phyloP scores from a whole-genome alignment of 345 rosid genomes.

The Arabis alpina region DNA sequence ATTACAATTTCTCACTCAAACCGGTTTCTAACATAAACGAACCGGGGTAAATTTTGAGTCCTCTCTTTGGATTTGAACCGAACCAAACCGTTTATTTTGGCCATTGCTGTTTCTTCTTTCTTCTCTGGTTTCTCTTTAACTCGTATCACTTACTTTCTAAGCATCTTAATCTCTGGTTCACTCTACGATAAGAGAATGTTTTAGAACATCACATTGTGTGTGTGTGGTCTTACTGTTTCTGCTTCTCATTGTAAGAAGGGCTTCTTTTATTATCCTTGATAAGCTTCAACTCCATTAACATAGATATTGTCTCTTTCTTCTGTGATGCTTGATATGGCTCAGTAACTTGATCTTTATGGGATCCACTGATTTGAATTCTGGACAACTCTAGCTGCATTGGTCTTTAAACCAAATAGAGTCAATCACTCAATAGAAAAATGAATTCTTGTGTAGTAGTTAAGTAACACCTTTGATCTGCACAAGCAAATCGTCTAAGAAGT shows the following conservation, averaged over 20 bases:
- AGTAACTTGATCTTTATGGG: too few relatives aligned
- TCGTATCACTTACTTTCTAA: slow-evolving; percentile 14
- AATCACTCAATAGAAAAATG: background rate
- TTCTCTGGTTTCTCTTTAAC: slow-evolving; percentile 1
- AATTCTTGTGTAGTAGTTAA: slow-evolving; percentile 17
- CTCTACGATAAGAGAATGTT: background rate
- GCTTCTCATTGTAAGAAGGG: background rate
- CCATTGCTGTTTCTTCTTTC: slow-evolving; percentile 1
- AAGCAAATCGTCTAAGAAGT: slow-evolving; percentile 51
- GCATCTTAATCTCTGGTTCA: slow-evolving; percentile 17
- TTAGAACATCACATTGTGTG: background rate
- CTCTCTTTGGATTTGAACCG: background rate
- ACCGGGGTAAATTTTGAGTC: background rate
- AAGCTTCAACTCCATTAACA: slow-evolving; percentile 10
- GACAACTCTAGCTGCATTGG: slow-evolving; percentile 18
- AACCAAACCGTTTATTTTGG: slow-evolving; percentile 2
- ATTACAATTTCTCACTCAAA: too few relatives aligned
- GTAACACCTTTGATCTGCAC: slow-evolving; percentile 52
- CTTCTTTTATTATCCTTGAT: background rate
- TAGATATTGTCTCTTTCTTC: slow-evolving; percentile 10
- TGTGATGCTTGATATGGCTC: slow-evolving; percentile 10
- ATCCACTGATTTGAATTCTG: too few relatives aligned
- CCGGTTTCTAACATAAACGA: too few relatives aligned
- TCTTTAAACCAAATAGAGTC: slow-evolving; percentile 9
- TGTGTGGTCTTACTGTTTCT: slow-evolving; percentile 5